Evolutionary conservation across 495 filamentous ascomycete genomes (phyloP), one percentile per base, ranked within the genome.

Genomic region (Hypomontagnella submonticulosa): DNA sequence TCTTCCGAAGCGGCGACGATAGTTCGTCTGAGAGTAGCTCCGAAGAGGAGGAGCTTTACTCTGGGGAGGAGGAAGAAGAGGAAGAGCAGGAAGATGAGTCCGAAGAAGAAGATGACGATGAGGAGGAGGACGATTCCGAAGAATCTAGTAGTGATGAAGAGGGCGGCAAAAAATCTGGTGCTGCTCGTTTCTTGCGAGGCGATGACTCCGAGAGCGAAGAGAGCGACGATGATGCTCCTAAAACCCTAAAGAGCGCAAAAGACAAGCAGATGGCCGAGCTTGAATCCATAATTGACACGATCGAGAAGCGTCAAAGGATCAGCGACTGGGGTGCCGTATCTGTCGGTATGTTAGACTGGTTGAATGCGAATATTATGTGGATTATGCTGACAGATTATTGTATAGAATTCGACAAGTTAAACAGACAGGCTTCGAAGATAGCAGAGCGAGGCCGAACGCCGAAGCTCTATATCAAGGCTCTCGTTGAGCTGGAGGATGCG

Each of bases 261-360:
- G 93, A 98, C 78, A 99, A 99, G 84, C 85, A 95, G 38, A 79
- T 92, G 58, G 96, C 97, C 72, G 96, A 97, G 73, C 84, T 99
- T 59, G 96, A 98, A 77, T 85, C 87, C 42, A 96, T 88, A 41
- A 89, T 97, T 57, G 88, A 89, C 73, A 79, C 89, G 59, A 98
- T 98, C 63, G 93, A 97, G 68, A 99, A 99, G 82, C 92, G 91
- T 11, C 82, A 93, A 75, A 97, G 96, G 85, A 99, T 98, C 71
- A 91, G 89, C 73, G 96, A 99, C 77, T 99, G 95, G 95, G 89
- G 89, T 66, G 87, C 92, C 42, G 95, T 99, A 70, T 90, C 92
- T 61, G 85, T 88, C 75, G 92, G 93, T 94, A 82, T 74, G 87
- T 83, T 59, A 32, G 4, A 12, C 20, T 20, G 9, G 50, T 41